Conservation (phyloP, 148 eudicot species). For the Amaranthus hypochondriacus region DNA sequence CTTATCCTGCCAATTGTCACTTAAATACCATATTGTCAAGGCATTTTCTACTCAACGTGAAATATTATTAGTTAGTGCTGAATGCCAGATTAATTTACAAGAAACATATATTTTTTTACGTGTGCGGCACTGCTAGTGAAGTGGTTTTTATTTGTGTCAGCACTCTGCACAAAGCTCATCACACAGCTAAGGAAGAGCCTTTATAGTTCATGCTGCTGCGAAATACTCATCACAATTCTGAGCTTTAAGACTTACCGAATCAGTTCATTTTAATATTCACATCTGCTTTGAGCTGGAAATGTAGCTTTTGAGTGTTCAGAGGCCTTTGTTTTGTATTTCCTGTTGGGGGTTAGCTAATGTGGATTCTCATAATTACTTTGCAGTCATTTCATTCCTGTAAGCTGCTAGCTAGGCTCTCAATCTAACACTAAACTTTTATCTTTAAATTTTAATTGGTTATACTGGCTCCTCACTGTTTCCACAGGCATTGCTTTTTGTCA, state of each 20-base stretch:
- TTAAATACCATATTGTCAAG: neutral
- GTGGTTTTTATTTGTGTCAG: neutral
- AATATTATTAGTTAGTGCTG: neutral
- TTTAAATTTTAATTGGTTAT: neutral
- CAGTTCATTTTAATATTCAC: neutral
- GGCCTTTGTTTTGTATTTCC: too few relatives aligned
- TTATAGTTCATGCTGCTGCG: neutral
- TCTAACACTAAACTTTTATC: neutral
- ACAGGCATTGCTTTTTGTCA: too few relatives aligned
- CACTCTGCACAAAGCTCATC: neutral
- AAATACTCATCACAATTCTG: neutral
- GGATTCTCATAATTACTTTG: neutral
- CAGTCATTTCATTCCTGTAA: neutral
- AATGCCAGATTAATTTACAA: neutral
- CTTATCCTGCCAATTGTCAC: conserved; percentile 19
- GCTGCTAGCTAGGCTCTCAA: neutral
- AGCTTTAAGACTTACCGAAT: neutral
- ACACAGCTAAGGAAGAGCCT: neutral
- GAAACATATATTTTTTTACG: neutral
- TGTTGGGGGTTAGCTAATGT: too few relatives aligned
- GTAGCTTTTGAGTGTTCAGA: too few relatives aligned
- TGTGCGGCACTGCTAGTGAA: neutral
- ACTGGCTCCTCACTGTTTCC: neutral
- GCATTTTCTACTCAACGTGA: neutral
- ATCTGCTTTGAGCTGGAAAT: neutral